Base-by-base conservation (phyloP, 75 land plant species). In the Adiantum capillusveneris region DNA sequence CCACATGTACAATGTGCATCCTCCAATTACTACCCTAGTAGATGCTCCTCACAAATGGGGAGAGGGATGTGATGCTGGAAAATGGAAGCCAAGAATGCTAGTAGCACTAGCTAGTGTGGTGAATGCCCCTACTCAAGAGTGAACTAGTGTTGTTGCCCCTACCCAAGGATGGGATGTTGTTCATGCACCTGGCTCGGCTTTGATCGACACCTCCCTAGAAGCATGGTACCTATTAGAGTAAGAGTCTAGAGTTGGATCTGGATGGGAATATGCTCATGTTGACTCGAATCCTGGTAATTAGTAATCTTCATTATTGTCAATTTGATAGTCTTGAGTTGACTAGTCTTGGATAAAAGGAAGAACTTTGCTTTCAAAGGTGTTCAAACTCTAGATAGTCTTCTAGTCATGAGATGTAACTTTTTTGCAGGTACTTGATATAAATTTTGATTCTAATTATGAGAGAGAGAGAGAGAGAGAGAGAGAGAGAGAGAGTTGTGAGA, bases 161-260 rank as follows among this genome's bases (percentile, higher is more conserved):
- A 58, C 1, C 21, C 70, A 51, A 28, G 84, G 73, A 13, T 81
- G 80, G 80, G 84, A 73, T 52, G 71, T 77, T 46, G 84, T 65
- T 16, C 76, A 73, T 73, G 84, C 69, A 6, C 50, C 50, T 29
- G 65, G 31, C 20, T 18, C 26, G 0, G 22, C 66, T 53, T 50
- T 44, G 48, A 29, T 26, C 17, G n/a, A n/a, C n/a, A n/a, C n/a
- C n/a, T n/a, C n/a, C 60, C 60, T 1, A 20, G 39, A 29, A 56
- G 14, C 25, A 13, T 29, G 20, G 25, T 22, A n/a, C 39, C 73
- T 37, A 14, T 5, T 46, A n/a, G n/a, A n/a, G n/a, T n/a, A n/a
- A n/a, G n/a, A n/a, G n/a, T n/a, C n/a, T n/a, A n/a, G n/a, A n/a
- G n/a, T n/a, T n/a, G 50, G 50, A 2, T 3, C 22, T 6, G 50